Base-by-base conservation (phyloP, 805 yeast species). In the Maudiozyma barnettii region DNA sequence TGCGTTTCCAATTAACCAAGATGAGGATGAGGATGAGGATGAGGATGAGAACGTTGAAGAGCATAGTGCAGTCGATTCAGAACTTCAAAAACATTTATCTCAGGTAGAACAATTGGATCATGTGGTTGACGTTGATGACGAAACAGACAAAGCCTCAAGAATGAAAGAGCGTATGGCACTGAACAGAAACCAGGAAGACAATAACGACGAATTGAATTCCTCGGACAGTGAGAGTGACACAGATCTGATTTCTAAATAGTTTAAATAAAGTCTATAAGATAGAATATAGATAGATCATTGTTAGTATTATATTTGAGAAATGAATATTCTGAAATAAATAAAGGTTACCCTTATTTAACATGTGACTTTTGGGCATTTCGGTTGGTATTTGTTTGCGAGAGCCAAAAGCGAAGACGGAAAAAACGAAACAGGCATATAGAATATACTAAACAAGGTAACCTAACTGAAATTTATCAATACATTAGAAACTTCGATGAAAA, bases 71-170 rank as follows among this genome's bases (percentile, higher is more conserved):
- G 13, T 35, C 13, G 38, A 35, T n/a, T 26, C 26, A 2, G 10
- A 39, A 12, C 35, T 53, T 5, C 50, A 51, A 38, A 43, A 47
- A 37, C 56, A 57, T 39, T 33, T 56, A 23, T 26, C 51, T 40
- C 56, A 55, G 36, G 51, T 57, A 13, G 59, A 54, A 26, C 41
- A 51, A 39, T 20, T 55, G 46, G 50, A 55, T 31, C 51, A 50
- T 26, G 57, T 53, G 2, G 49, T 45, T 23, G 60, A 57, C 37
- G 31, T 54, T 16, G 62, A 53, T 35, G 49, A 45, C 30, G 41
- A 42, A 12, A 35, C 21, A 42, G 46, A 40, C 3, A 14, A 30
- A 4, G 14, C 20, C 6, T 19, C n/a, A 16, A 5, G 12, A 5
- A 13, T 13, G 14, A 44, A 21, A 35, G 39, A 14, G 7, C 22